These are phyloP conservation scores for Ustilago bromivora DNA, from an alignment of 1,284 basidiomycete genomes.

Conservation along the genomic window DNA sequence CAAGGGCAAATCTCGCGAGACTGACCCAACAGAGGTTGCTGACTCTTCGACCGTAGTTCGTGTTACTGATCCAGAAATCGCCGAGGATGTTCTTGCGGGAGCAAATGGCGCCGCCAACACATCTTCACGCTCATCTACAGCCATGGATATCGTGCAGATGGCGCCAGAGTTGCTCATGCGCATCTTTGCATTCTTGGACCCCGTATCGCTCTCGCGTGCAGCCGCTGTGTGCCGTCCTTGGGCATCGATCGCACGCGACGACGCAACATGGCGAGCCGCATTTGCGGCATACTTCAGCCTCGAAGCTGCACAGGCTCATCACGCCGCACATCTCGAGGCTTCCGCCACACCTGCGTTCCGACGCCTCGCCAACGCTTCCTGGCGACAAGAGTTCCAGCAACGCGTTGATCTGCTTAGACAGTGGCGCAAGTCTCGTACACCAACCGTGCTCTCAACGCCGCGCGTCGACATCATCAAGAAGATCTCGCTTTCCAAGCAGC, in stretches of 20 bases:
- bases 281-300: constrained; percentile 79
- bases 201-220: constrained; percentile 76
- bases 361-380: constrained; percentile 73
- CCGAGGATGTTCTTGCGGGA: background rate
- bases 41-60: constrained; percentile 36
- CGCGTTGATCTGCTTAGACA: constrained; percentile 71
- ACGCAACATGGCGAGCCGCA: constrained; percentile 86
- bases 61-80: constrained; percentile 22
- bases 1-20: constrained; percentile 26
- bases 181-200: constrained; percentile 81
- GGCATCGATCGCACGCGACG: constrained; percentile 78
- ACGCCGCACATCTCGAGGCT: constrained; percentile 73
- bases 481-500: constrained; percentile 73
- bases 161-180: constrained; percentile 81
- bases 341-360: constrained; percentile 70
- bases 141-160: constrained; percentile 63
- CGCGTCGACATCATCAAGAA: constrained; percentile 60
- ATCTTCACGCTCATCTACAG: constrained; percentile 60
- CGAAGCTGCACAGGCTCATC: constrained; percentile 72
- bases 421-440: constrained; percentile 78
- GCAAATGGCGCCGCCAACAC: background rate
- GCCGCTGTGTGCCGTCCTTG: constrained; percentile 75
- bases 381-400: constrained; percentile 61
- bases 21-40: background rate
- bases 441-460: constrained; percentile 72